A percentile compares a stretch with the other conserved stretches of the same genome.
phyloP scores from a whole-genome alignment of 306 rosid species.

The Castanea mollissima region DNA sequence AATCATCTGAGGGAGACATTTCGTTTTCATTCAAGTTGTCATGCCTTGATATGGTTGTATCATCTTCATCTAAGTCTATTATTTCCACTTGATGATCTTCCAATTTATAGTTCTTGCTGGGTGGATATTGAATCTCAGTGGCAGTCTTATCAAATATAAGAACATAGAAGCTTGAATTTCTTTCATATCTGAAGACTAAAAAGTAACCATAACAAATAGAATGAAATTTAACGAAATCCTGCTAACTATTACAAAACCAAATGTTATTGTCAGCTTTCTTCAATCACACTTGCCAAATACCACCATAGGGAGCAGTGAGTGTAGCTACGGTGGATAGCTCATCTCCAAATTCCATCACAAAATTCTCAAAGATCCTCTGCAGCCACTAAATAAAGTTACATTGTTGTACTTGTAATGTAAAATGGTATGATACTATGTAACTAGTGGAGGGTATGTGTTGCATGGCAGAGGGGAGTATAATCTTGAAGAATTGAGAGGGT shows the following conservation, averaged over 20 bases:
- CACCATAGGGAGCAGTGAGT: constrained; percentile 11
- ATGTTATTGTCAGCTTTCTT: neutral
- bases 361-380: constrained; percentile 10
- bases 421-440: too few relatives aligned
- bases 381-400: neutral
- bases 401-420: too few relatives aligned
- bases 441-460: neutral
- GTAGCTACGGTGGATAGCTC: neutral
- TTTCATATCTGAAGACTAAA: constrained; percentile 24
- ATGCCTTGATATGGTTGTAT: neutral
- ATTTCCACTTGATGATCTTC: neutral
- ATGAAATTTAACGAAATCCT: constrained; percentile 2
- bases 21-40: neutral
- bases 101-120: neutral
- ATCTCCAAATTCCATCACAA: constrained; percentile 1
- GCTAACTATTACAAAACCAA: constrained; percentile 17
- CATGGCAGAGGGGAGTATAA: neutral
- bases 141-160: constrained; percentile 8
- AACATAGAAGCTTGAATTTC: constrained; percentile 21
- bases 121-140: constrained; percentile 31
- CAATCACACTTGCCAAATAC: constrained; percentile 24
- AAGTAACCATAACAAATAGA: constrained; percentile 3
- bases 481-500: neutral
- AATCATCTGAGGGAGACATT: too few relatives aligned
- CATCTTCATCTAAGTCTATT: neutral